Percentiles rank a stretch among this genome's conserved stretches.
Evolutionary conservation across 1,284 basidiomycete genomes (phyloP).

Genomic region (Trametes polyzona): DNA sequence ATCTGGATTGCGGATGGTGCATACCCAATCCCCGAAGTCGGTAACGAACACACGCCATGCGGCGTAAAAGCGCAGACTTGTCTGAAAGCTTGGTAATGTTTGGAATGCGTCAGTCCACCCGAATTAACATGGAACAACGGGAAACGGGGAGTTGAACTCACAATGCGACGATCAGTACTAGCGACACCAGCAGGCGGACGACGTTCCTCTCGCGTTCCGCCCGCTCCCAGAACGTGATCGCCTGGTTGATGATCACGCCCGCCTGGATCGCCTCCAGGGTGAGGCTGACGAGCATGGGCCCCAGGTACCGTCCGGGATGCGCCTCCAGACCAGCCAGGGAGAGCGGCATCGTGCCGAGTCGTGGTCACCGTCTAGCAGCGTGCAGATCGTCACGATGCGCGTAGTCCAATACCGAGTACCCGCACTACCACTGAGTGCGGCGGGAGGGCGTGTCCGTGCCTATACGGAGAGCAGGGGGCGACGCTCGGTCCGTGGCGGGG

Average conservation of each 20-base stretch:
- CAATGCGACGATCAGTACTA: constrained; percentile 30
- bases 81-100: constrained; percentile 28
- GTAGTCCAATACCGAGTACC: not conserved
- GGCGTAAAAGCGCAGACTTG: constrained; percentile 29
- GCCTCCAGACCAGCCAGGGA: constrained; percentile 23
- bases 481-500: constrained; percentile 5
- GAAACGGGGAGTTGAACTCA: constrained; percentile 13
- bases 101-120: not conserved
- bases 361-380: not conserved
- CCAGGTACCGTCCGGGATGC: constrained; percentile 32
- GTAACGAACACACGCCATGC: constrained; percentile 32
- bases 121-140: not conserved
- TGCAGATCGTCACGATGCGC: not conserved
- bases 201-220: constrained; percentile 26
- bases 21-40: constrained; percentile 32
- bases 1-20: too few species aligned
- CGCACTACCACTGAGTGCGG: not conserved
- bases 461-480: not conserved
- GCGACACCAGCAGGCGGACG: constrained; percentile 30
- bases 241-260: constrained; percentile 36
- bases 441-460: not conserved
- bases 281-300: constrained; percentile 31
- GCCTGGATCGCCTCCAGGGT: constrained; percentile 34
- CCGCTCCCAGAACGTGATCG: constrained; percentile 34
- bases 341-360: constrained; percentile 22